Evolutionary conservation across 208 protist genomes (phyloP).

Genomic region (Leishmania lainsoni): DNA sequence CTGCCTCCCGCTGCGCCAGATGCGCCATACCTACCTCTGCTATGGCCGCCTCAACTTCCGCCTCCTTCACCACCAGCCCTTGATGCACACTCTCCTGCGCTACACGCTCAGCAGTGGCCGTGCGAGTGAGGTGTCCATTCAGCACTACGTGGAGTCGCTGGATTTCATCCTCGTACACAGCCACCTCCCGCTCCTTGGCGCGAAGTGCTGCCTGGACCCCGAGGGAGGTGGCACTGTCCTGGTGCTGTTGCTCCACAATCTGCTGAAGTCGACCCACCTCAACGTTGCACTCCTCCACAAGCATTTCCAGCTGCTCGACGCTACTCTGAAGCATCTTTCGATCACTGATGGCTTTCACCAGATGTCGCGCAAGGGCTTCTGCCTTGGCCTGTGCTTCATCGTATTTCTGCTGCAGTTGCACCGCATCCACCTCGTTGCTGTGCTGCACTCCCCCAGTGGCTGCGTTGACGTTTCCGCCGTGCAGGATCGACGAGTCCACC

Average conservation of each 20-base stretch:
- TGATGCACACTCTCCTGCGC: constrained; percentile 27
- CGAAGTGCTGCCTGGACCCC: constrained; percentile 48
- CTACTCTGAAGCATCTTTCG: constrained; percentile 59
- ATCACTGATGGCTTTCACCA: constrained; percentile 79
- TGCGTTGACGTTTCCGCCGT: not conserved
- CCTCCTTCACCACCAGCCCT: constrained; percentile 31
- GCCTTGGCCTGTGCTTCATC: constrained; percentile 66
- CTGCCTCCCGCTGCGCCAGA: constrained; percentile 66
- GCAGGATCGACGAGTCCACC: not conserved
- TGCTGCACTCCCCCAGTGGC: not conserved
- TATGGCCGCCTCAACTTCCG: constrained; percentile 53
- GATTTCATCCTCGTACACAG: constrained; percentile 81
- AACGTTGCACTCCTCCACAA: constrained; percentile 61
- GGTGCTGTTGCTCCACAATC: constrained; percentile 51
- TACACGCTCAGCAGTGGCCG: constrained; percentile 14
- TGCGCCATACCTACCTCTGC: constrained; percentile 67
- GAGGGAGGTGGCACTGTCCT: constrained; percentile 24
- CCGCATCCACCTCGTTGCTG: not conserved
- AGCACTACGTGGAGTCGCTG: constrained; percentile 60
- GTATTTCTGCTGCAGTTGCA: constrained; percentile 36
- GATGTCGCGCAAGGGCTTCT: constrained; percentile 77
- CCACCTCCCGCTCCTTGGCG: constrained; percentile 79
- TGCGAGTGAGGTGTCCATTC: constrained; percentile 51
- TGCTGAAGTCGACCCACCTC: constrained; percentile 67
- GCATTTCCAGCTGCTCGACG: constrained; percentile 60